Evolutionary conservation across 139 green algal species (phyloP), one percentile per base, ranked within the genome.

Genomic region (Ulvella scutata): DNA sequence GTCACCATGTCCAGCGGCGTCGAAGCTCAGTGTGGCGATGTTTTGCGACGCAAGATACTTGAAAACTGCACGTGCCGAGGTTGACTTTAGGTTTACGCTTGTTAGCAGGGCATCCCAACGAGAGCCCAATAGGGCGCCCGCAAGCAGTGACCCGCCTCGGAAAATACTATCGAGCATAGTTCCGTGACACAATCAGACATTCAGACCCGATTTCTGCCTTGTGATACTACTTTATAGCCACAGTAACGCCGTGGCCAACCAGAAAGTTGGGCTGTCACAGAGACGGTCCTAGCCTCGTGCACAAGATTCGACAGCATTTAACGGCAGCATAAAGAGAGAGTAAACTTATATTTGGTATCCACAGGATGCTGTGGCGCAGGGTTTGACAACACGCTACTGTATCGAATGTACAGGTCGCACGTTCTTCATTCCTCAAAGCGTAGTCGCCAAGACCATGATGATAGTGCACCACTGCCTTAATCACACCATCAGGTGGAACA

Each of bases 11-110:
- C 51, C 51, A 23, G 31, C n/a, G 6, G 33, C 51, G 33, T 67
- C 51, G 20, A 67, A 67, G 6, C n/a, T 67, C 10, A 23, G n/a
- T n/a, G 51, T 67, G n/a, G 51, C 51, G 10, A 67, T 67, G 51
- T 67, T 67, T 7, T 67, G 31, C 4, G 51, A 67, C 13, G 51
- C 51, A 6, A 67, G 51, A 26, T 36, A 26, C 51, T 67, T 26
- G 51, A 67, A 67, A 6, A 67, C 51, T 67, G 51, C 51, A 67
- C n/a, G n/a, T n/a, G n/a, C n/a, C n/a, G n/a, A n/a, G n/a, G n/a
- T n/a, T n/a, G n/a, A n/a, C n/a, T n/a, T n/a, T n/a, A n/a, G n/a
- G n/a, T n/a, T n/a, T n/a, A n/a, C n/a, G n/a, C n/a, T n/a, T n/a
- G n/a, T n/a, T n/a, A n/a, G n/a, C n/a, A n/a, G n/a, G n/a, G n/a